Percentiles rank a stretch among this genome's conserved stretches.
phyloP scores from a whole-genome alignment of 129 eudicot genomes.

The Saussurea involucrata region DNA sequence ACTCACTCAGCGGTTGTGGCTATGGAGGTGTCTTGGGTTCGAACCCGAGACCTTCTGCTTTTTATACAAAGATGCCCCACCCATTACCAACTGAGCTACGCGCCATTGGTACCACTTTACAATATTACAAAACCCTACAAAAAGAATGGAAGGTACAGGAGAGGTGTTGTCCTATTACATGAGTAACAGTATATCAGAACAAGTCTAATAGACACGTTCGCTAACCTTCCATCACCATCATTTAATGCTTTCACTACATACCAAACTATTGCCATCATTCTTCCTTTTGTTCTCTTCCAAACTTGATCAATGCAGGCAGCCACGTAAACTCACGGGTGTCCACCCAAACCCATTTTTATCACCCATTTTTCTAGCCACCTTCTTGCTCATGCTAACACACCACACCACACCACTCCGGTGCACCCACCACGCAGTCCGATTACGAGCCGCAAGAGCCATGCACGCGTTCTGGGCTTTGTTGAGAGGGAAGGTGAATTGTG shows the following conservation, averaged over 20 bases:
- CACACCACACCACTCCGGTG: not conserved
- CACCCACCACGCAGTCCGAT: not conserved
- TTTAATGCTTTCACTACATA: constrained; percentile 26
- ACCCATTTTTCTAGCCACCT: constrained; percentile 2
- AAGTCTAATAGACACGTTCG: too few relatives aligned
- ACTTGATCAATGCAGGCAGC: not conserved
- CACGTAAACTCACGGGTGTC: constrained; percentile 19
- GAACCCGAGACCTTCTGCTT: too few relatives aligned
- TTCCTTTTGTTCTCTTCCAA: constrained; percentile 9
- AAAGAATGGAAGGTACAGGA: too few relatives aligned
- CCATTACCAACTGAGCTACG: too few relatives aligned
- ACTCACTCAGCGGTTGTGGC: too few relatives aligned
- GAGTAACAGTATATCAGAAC: too few relatives aligned
- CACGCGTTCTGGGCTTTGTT: constrained; percentile 15
- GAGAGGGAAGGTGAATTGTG: constrained; percentile 17
- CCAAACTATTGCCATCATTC: constrained; percentile 26
- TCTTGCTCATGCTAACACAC: not conserved
- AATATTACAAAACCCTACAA: too few relatives aligned
- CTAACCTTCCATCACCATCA: constrained; percentile 1
- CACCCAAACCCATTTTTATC: constrained; percentile 24
- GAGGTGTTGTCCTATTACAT: too few relatives aligned
- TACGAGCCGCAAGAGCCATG: constrained; percentile 15
- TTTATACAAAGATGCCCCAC: too few relatives aligned
- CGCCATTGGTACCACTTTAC: too few relatives aligned
- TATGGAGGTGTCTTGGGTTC: too few relatives aligned